phyloP scores from a whole-genome alignment of 225 moss, liverwort and hornwort species.

The Polytrichum commune region DNA sequence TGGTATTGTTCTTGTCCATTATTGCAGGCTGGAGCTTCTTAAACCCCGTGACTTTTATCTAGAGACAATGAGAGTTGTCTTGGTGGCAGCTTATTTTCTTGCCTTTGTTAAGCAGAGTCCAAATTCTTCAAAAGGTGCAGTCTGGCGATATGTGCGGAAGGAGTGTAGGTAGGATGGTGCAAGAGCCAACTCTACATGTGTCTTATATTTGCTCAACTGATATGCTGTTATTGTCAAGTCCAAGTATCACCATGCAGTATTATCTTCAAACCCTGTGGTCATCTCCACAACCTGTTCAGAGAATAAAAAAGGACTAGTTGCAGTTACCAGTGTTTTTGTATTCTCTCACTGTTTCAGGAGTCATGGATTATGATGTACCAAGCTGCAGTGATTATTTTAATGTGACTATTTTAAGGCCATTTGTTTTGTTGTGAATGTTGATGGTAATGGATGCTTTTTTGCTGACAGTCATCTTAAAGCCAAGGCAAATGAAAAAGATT shows the following conservation, averaged over 20 bases:
- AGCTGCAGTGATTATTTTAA: too few relatives aligned
- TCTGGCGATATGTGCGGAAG: slow-evolving; percentile 50
- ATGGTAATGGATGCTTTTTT: not conserved
- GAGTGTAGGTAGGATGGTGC: slow-evolving; percentile 38
- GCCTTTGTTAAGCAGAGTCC: slow-evolving; percentile 43
- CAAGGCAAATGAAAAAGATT: slow-evolving; percentile 33
- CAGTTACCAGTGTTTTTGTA: too few relatives aligned
- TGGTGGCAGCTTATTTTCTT: slow-evolving; percentile 41
- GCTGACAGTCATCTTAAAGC: slow-evolving; percentile 25
- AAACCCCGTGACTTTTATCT: slow-evolving; percentile 37
- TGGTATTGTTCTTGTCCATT: not conserved
- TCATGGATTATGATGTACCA: too few relatives aligned
- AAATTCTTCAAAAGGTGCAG: slow-evolving; percentile 35
- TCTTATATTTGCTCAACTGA: slow-evolving; percentile 1
- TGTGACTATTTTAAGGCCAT: too few relatives aligned
- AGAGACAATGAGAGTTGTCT: slow-evolving; percentile 41
- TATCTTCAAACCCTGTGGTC: too few relatives aligned
- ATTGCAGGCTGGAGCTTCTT: slow-evolving; percentile 38
- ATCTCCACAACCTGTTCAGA: too few relatives aligned
- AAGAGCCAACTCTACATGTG: slow-evolving; percentile 5
- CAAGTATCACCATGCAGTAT: too few relatives aligned
- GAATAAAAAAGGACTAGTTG: too few relatives aligned
- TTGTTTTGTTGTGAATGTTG: not conserved
- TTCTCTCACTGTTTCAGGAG: too few relatives aligned
- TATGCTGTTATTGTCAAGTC: too few relatives aligned